Evolutionary conservation across 2,329 filamentous ascomycete genomes (phyloP).

Genomic region (Colletotrichum tropicicola): DNA sequence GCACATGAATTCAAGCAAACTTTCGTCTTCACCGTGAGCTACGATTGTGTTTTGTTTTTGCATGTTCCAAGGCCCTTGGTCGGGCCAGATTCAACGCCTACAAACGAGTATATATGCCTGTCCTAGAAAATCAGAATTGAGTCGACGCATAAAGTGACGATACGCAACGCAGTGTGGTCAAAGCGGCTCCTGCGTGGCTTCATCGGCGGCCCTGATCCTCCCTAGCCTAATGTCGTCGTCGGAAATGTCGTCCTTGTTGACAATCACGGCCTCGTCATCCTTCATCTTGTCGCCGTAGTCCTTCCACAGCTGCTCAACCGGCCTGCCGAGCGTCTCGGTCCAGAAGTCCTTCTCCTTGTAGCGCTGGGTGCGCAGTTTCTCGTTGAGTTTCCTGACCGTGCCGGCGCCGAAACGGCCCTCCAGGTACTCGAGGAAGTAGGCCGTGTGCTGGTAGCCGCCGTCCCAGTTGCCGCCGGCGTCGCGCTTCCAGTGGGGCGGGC

Average conservation of each 20-base stretch:
- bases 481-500: slow-evolving; percentile 84
- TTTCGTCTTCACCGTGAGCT: neutral
- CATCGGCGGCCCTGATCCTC: slow-evolving; percentile 19
- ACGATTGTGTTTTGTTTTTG: neutral
- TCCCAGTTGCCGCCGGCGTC: slow-evolving; percentile 76
- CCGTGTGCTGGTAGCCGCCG: slow-evolving; percentile 88
- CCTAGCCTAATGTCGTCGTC: slow-evolving; percentile 30
- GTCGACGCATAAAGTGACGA: too few species aligned
- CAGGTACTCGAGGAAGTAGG: slow-evolving; percentile 89
- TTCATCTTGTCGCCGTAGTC: slow-evolving; percentile 66
- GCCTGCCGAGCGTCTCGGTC: slow-evolving; percentile 72
- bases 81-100: too few species aligned
- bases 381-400: slow-evolving; percentile 72
- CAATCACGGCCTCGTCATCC: slow-evolving; percentile 31
- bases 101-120: too few species aligned
- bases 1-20: neutral
- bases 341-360: slow-evolving; percentile 75
- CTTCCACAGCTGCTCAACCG: slow-evolving; percentile 76
- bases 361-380: slow-evolving; percentile 66
- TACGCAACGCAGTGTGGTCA: neutral
- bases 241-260: slow-evolving; percentile 34
- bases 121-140: too few species aligned
- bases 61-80: too few species aligned
- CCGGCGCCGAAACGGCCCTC: slow-evolving; percentile 72
- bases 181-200: neutral